Conservation (phyloP, 352 stramenopile genomes). For the Phytophthora brassicae region DNA sequence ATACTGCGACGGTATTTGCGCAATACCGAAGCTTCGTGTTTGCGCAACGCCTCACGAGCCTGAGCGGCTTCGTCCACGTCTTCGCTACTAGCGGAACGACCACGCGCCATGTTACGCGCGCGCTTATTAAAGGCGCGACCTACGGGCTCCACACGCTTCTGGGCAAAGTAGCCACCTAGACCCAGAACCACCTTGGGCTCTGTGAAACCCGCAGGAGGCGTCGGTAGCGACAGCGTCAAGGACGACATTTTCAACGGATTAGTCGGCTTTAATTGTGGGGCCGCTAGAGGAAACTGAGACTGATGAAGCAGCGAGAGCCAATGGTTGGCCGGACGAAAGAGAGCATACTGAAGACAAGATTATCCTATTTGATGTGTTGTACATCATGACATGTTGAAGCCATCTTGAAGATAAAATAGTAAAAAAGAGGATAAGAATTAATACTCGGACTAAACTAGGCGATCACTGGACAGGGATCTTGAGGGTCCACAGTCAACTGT, state of each 20-base stretch:
- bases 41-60: conserved; percentile 57
- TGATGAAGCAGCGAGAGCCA: background rate
- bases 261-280: background rate
- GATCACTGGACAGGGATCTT: conserved; percentile 45
- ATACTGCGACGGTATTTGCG: conserved; percentile 85
- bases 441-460: too few relatives aligned
- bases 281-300: background rate
- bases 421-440: too few relatives aligned
- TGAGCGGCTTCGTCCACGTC: conserved; percentile 68
- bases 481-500: conserved; percentile 39
- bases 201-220: conserved; percentile 49
- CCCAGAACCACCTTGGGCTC: conserved; percentile 56
- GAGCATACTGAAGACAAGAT: background rate
- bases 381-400: too few relatives aligned
- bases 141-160: conserved; percentile 75
- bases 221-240: conserved; percentile 63
- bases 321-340: conserved; percentile 4
- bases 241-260: conserved; percentile 26
- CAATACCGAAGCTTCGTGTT: conserved; percentile 67
- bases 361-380: too few relatives aligned
- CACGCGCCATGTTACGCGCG: conserved; percentile 73
- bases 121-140: conserved; percentile 73
- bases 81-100: conserved; percentile 77
- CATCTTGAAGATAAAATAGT: too few relatives aligned
- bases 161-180: conserved; percentile 72